Evolutionary conservation across 352 stramenopile genomes (phyloP).

Genomic region (Aphanomyces astaci): DNA sequence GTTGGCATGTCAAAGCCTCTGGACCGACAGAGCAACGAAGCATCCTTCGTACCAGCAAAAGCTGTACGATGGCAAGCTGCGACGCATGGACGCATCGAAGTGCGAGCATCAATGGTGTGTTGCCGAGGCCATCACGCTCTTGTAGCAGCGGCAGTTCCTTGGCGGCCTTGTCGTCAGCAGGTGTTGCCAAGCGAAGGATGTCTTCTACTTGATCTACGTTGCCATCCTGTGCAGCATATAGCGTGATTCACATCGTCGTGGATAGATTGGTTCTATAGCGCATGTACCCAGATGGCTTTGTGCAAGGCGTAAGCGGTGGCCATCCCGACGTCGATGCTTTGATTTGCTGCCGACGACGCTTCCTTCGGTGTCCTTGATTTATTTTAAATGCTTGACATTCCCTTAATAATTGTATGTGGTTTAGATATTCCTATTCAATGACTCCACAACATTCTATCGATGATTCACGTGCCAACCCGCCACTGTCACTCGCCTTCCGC

Average conservation of each 20-base stretch:
- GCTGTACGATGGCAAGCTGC: constrained; percentile 51
- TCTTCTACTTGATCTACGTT: constrained; percentile 32
- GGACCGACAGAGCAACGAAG: neutral
- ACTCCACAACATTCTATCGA: too few relatives aligned
- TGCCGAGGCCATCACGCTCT: constrained; percentile 47
- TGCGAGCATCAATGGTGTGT: constrained; percentile 67
- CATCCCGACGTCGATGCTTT: too few relatives aligned
- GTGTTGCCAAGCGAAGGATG: constrained; percentile 29
- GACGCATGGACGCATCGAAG: constrained; percentile 51
- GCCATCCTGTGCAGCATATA: constrained; percentile 52
- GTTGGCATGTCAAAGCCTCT: too few relatives aligned
- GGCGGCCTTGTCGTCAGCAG: neutral
- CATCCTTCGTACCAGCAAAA: constrained; percentile 38
- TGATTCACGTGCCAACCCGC: too few relatives aligned
- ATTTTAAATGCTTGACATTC: too few relatives aligned
- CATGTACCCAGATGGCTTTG: constrained; percentile 16
- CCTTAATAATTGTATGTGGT: too few relatives aligned
- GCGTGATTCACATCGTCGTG: neutral
- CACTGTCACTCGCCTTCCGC: too few relatives aligned
- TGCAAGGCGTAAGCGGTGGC: neutral
- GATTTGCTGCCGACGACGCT: neutral
- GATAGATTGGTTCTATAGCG: neutral
- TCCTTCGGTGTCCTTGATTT: neutral
- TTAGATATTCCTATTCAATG: too few relatives aligned
- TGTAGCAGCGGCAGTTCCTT: constrained; percentile 33